These are phyloP conservation scores for Cicer bijugum DNA, from an alignment of 306 rosid species.

Conservation along the genomic window DNA sequence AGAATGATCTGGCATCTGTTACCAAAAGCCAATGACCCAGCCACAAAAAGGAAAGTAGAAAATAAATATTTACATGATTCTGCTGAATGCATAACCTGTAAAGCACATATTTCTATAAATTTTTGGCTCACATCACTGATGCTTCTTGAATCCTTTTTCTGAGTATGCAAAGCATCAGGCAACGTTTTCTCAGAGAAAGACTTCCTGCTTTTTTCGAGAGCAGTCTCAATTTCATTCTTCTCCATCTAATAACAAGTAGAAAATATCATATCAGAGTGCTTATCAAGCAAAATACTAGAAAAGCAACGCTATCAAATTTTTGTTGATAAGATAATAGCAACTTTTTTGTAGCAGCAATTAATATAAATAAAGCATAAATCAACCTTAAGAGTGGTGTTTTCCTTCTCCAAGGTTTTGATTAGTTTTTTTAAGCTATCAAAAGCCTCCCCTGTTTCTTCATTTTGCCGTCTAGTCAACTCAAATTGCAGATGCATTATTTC, in stretches of 20 bases:
- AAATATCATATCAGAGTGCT: slow-evolving; percentile 41
- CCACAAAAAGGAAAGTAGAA: slow-evolving; percentile 34
- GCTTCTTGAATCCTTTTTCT: slow-evolving; percentile 50
- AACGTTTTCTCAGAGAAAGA: slow-evolving; percentile 47
- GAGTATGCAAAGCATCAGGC: slow-evolving; percentile 53
- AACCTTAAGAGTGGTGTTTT: slow-evolving; percentile 79
- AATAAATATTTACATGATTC: slow-evolving; percentile 22
- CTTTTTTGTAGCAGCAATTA: slow-evolving; percentile 1
- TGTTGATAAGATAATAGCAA: not conserved
- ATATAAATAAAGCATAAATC: slow-evolving; percentile 39
- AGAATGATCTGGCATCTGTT: slow-evolving; percentile 59
- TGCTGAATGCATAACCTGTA: slow-evolving; percentile 20
- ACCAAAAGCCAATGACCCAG: slow-evolving; percentile 32
- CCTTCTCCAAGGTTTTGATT: slow-evolving; percentile 70
- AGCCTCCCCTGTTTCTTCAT: slow-evolving; percentile 49
- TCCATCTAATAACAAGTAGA: slow-evolving; percentile 58
- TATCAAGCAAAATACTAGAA: slow-evolving; percentile 6
- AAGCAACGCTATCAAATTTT: slow-evolving; percentile 12
- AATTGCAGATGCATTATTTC: slow-evolving; percentile 64
- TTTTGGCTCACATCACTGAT: slow-evolving; percentile 61
- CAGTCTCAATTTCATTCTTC: slow-evolving; percentile 69
- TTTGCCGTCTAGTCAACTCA: slow-evolving; percentile 62
- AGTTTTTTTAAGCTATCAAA: slow-evolving; percentile 58
- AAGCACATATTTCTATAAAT: slow-evolving; percentile 18
- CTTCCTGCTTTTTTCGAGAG: slow-evolving; percentile 54